Conservation (phyloP, 768 basidiomycete species). For the Termitomyces sp. region DNA sequence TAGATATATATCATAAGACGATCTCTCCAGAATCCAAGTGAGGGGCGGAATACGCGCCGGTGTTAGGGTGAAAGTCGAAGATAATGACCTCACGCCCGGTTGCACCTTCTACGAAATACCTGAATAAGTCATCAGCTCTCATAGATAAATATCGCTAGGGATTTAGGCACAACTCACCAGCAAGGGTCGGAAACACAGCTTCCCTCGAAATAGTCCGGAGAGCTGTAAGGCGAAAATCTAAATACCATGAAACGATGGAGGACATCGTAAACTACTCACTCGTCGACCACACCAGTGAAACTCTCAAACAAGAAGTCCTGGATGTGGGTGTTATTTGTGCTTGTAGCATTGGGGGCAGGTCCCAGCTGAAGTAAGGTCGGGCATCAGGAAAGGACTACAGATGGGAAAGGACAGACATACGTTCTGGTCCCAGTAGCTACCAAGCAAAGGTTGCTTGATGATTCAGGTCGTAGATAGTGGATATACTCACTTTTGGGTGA, state of each 20-base stretch:
- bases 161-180: conserved; percentile 30
- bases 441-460: not conserved
- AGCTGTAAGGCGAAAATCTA: conserved; percentile 15
- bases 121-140: conserved; percentile 1
- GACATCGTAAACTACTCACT: conserved; percentile 23
- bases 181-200: conserved; percentile 56
- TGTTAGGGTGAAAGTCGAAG: conserved; percentile 53
- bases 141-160: not conserved
- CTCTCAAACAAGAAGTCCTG: conserved; percentile 51
- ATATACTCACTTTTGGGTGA: conserved; percentile 52
- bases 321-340: conserved; percentile 48
- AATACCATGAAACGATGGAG: not conserved
- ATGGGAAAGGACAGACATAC: conserved; percentile 23
- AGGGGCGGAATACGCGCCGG: conserved; percentile 29
- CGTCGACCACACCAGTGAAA: conserved; percentile 47
- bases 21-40: not conserved
- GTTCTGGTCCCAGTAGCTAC: conserved; percentile 60
- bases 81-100: conserved; percentile 58
- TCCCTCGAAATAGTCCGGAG: conserved; percentile 47
- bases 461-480: not conserved
- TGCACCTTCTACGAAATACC: conserved; percentile 45
- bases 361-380: conserved; percentile 21
- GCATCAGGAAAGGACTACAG: conserved; percentile 7
- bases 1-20: conserved; percentile 13
- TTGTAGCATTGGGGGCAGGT: conserved; percentile 37